Evolutionary conservation across 2,329 filamentous ascomycete genomes (phyloP).

Genomic region (Ceratocystis destructans): DNA sequence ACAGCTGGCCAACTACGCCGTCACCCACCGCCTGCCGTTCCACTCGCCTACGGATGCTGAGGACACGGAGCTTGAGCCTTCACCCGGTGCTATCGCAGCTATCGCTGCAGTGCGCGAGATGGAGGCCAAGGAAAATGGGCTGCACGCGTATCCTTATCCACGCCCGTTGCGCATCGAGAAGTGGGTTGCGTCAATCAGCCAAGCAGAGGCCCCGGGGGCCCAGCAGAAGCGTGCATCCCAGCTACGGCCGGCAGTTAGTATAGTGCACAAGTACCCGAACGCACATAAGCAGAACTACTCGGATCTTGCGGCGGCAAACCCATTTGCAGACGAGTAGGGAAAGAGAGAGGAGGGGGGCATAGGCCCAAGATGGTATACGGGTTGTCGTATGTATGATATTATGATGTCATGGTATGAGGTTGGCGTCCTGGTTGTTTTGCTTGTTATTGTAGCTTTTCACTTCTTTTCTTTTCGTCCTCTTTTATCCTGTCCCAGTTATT

Average conservation of each 20-base stretch:
- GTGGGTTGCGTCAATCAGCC: constrained; percentile 14
- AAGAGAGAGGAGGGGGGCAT: not conserved
- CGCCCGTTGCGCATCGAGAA: constrained; percentile 13
- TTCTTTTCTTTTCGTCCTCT: too few relatives aligned
- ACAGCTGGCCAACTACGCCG: constrained; percentile 1
- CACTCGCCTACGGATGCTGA: not conserved
- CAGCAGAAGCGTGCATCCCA: not conserved
- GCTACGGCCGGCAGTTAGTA: constrained; percentile 12
- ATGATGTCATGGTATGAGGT: constrained; percentile 1
- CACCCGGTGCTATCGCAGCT: not conserved
- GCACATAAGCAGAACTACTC: constrained; percentile 20
- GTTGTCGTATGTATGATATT: not conserved
- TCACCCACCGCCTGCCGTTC: constrained; percentile 10
- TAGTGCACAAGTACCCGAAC: constrained; percentile 19
- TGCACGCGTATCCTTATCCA: not conserved
- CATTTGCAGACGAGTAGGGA: constrained; percentile 12
- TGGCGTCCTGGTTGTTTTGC: not conserved
- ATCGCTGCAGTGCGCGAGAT: not conserved
- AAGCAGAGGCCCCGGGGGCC: constrained; percentile 1
- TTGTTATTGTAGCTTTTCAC: not conserved
- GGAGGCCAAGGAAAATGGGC: not conserved
- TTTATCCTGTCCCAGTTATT: not conserved
- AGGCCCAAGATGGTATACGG: not conserved
- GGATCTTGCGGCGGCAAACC: constrained; percentile 19
- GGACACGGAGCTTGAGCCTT: not conserved